phyloP scores from a whole-genome alignment of 2,329 filamentous ascomycete genomes.

The Colletotrichum liriopes region DNA sequence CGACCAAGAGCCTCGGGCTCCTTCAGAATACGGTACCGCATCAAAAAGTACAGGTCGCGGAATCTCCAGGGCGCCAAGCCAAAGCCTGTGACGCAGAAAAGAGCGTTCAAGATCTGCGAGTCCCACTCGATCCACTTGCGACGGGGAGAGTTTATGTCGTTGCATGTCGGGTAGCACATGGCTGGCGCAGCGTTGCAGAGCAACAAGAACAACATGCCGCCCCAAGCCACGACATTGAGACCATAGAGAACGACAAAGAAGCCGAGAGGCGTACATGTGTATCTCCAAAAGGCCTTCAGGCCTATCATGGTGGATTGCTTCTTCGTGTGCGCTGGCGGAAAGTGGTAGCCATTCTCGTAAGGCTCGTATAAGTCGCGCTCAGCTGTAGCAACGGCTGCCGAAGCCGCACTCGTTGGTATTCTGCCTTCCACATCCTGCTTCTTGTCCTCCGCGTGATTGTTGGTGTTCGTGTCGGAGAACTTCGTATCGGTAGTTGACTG shows the following conservation, averaged over 20 bases:
- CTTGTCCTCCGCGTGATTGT: slow-evolving; percentile 3
- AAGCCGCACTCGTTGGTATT: slow-evolving; percentile 33
- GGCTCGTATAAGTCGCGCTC: slow-evolving; percentile 38
- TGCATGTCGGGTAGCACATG: slow-evolving; percentile 81
- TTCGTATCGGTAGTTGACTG: slow-evolving; percentile 29
- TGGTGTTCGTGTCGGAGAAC: slow-evolving; percentile 8
- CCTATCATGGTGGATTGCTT: slow-evolving; percentile 72
- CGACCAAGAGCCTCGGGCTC: slow-evolving; percentile 73
- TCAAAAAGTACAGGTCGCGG: slow-evolving; percentile 82
- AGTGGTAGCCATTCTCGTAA: slow-evolving; percentile 75
- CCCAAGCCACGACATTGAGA: slow-evolving; percentile 89
- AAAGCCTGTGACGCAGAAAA: slow-evolving; percentile 91
- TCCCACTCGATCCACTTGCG: slow-evolving; percentile 89
- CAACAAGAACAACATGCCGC: slow-evolving; percentile 90
- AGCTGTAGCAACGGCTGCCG: slow-evolving; percentile 28
- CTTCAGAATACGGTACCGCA: slow-evolving; percentile 73
- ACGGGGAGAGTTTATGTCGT: slow-evolving; percentile 82
- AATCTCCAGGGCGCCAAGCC: slow-evolving; percentile 89
- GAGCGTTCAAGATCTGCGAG: slow-evolving; percentile 85
- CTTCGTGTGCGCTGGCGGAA: slow-evolving; percentile 74
- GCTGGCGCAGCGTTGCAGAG: slow-evolving; percentile 81
- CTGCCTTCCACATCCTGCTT: slow-evolving; percentile 25
- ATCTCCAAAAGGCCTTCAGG: slow-evolving; percentile 77
- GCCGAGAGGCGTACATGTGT: slow-evolving; percentile 81
- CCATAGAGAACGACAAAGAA: slow-evolving; percentile 85